Evolutionary conservation across 2,329 filamentous ascomycete species (phyloP).

Genomic region (Coniochaeta sp.): DNA sequence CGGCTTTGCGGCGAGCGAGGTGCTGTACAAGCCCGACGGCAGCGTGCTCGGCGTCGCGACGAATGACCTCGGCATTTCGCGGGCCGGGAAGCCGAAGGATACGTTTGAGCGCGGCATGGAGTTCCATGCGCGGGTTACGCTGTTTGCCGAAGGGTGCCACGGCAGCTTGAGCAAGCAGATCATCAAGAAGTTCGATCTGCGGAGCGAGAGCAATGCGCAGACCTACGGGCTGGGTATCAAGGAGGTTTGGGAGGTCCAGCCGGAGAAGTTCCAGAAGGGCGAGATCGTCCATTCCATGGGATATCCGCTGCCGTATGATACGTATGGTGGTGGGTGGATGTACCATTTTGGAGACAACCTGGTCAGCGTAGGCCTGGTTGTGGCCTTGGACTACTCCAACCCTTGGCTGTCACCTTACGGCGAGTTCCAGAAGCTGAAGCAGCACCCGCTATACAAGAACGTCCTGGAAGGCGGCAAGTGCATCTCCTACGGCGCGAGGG

Average conservation of each 20-base stretch:
- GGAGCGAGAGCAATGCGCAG: slow-evolving; percentile 83
- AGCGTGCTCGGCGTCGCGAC: slow-evolving; percentile 92
- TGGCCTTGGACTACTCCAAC: slow-evolving; percentile 91
- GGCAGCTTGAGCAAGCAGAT: slow-evolving; percentile 93
- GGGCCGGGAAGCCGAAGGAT: slow-evolving; percentile 79
- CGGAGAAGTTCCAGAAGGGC: slow-evolving; percentile 85
- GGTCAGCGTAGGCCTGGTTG: slow-evolving; percentile 84
- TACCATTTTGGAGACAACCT: slow-evolving; percentile 99
- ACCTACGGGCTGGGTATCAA: slow-evolving; percentile 94
- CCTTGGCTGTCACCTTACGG: slow-evolving; percentile 93
- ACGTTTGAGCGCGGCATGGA: slow-evolving; percentile 96
- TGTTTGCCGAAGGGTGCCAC: slow-evolving; percentile 93
- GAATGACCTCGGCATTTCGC: slow-evolving; percentile 81
- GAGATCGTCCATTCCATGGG: slow-evolving; percentile 86
- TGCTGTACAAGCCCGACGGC: slow-evolving; percentile 80
- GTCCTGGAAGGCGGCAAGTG: slow-evolving; percentile 95
- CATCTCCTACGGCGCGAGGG: slow-evolving; percentile 89
- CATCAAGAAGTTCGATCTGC: slow-evolving; percentile 86
- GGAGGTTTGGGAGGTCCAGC: slow-evolving; percentile 94
- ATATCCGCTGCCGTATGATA: slow-evolving; percentile 79
- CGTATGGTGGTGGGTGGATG: slow-evolving; percentile 98
- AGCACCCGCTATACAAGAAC: slow-evolving; percentile 81
- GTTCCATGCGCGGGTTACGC: slow-evolving; percentile 85
- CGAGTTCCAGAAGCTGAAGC: slow-evolving; percentile 98
- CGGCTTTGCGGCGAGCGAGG: slow-evolving; percentile 89